Base-by-base conservation (phyloP, 2,329 filamentous ascomycete genomes). In the Myriosclerotinia curreyana region DNA sequence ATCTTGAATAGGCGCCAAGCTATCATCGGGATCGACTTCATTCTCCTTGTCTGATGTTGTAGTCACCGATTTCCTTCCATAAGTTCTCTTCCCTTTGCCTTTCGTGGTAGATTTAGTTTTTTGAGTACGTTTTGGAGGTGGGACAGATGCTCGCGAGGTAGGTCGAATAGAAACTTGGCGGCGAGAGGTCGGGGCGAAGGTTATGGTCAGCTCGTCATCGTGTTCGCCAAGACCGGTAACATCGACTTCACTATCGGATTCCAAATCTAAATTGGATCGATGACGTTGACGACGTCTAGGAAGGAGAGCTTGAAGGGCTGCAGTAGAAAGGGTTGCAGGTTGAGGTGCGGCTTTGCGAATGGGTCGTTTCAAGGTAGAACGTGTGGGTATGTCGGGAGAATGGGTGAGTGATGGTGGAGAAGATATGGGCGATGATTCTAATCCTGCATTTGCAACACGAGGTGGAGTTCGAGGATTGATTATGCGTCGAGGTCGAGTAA, bases 401-500 rank as follows among this genome's bases (percentile, higher is more conserved):
- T 88, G 85, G 5, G 86, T 89, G 5, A 89, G 77, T 0, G 86
- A 88, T 0, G 86, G 86, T 0, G 85, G 86, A 2, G 85, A 88
- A 1, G 86, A 88, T 25, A 72, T 70, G 38, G 72, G 73, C 12
- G 73, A 74, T 40, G 71, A 71, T 66, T 71, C 68, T 20, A 40
- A 22, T 31, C 34, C 53, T 28, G 53, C 1, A 51, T 42, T 56
- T 11, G 68, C 69, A 60, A 60, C 62, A 59, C 66, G 66, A 36
- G 65, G 66, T 46, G 71, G 71, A n/a, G 72, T 74, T 68, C 68
- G 68, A 40, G 66, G 69, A 60, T 70, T 55, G 34, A 70, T 64
- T n/a, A 60, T 66, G 51, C 69, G 64, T 51, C 70, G 65, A 46
- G 70, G 63, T 64, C 72, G 66, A n/a, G 68, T 65, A 42, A 64